Percentiles rank a stretch among this genome's conserved stretches.
Evolutionary conservation across 139 green algal species (phyloP).

Genomic region (Deuterostichococcus epilithicus): DNA sequence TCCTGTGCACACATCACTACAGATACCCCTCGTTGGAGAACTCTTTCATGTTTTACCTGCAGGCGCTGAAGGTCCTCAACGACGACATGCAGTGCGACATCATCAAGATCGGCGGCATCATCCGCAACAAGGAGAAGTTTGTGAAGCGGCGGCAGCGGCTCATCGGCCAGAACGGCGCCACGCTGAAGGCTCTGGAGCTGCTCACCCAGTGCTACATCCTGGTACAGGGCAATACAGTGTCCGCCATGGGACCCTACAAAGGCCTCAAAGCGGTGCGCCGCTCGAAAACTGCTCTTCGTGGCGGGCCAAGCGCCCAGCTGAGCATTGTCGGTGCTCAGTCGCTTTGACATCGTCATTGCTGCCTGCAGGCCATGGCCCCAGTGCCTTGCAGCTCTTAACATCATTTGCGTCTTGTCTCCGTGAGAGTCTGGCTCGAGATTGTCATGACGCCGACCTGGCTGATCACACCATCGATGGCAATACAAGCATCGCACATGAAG

Average conservation of each 20-base stretch:
- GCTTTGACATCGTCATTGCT: too few relatives aligned
- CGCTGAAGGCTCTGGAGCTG: conserved; percentile 97
- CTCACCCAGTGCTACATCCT: conserved; percentile 97
- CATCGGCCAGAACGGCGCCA: conserved; percentile 93
- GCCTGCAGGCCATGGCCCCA: too few relatives aligned
- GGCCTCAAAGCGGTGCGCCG: conserved; percentile 78
- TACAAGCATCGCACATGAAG: too few relatives aligned
- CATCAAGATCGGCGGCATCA: conserved; percentile 95
- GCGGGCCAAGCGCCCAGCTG: not conserved
- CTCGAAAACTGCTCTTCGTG: not conserved
- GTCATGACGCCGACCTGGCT: too few relatives aligned
- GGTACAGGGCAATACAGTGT: conserved; percentile 94
- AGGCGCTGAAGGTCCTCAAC: conserved; percentile 90
- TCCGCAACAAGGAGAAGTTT: conserved; percentile 96
- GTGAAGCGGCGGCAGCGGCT: conserved; percentile 95
- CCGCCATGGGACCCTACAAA: conserved; percentile 90
- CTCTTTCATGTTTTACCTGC: conserved; percentile 1
- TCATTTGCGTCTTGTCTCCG: too few relatives aligned
- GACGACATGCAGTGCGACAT: conserved; percentile 97
- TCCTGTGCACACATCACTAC: not conserved
- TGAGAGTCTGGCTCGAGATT: too few relatives aligned
- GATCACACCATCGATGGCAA: too few relatives aligned
- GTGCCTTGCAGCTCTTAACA: too few relatives aligned
- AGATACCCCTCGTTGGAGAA: not conserved
- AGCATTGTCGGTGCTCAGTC: too few relatives aligned